These are phyloP conservation scores for Sideroxylon spinosum DNA, from an alignment of 179 eudicot genomes.

Conservation along the genomic window DNA sequence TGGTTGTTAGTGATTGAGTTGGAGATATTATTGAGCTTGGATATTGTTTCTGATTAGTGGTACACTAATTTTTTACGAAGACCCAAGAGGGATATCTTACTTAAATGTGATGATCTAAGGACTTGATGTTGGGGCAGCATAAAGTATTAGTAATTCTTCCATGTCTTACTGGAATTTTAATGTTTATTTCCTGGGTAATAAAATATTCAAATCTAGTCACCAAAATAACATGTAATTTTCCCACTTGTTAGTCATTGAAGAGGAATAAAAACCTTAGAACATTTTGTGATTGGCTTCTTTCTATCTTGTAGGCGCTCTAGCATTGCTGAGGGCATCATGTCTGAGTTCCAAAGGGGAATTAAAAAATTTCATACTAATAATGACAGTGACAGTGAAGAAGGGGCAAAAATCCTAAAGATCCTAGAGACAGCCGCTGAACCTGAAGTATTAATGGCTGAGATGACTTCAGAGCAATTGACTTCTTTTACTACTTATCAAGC, in stretches of 20 bases:
- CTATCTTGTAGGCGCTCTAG: constrained; percentile 51
- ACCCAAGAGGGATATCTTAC: too few species aligned
- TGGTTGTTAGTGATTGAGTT: neutral
- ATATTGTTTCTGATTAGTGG: neutral
- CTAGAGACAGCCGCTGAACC: constrained; percentile 90
- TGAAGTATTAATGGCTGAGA: constrained; percentile 85
- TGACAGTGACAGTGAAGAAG: constrained; percentile 65
- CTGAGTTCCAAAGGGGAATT: constrained; percentile 54
- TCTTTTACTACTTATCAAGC: constrained; percentile 58
- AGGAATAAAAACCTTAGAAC: neutral
- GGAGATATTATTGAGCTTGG: neutral
- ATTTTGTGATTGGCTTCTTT: constrained; percentile 1
- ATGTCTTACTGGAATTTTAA: neutral
- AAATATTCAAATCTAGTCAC: constrained; percentile 6
- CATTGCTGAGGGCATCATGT: constrained; percentile 66
- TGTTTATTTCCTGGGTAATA: neutral
- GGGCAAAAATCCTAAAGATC: constrained; percentile 68
- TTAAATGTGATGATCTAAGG: neutral
- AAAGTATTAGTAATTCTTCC: neutral
- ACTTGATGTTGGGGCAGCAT: neutral
- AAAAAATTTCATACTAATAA: constrained; percentile 18
- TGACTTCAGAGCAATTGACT: constrained; percentile 73
- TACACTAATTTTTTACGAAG: too few species aligned
- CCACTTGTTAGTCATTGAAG: neutral
- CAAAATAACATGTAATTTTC: neutral